Evolutionary conservation across 257 asterid species (phyloP).

Genomic region (Solanum boliviense): DNA sequence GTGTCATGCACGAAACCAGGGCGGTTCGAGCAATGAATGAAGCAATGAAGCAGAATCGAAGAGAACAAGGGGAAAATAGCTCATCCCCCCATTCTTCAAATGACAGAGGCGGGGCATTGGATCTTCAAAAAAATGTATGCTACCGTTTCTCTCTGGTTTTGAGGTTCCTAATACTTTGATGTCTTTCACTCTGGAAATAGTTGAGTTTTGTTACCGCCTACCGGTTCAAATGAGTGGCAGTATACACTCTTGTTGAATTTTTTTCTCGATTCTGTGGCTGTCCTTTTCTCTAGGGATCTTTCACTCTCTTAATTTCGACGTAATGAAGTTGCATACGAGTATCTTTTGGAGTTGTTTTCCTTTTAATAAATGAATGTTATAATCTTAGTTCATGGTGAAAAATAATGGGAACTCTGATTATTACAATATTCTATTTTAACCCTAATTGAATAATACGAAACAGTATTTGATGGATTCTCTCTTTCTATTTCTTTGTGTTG

Average conservation of each 20-base stretch:
- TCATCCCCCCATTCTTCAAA: conserved; percentile 28
- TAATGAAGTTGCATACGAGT: background rate
- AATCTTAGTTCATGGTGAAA: background rate
- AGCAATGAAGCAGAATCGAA: conserved; percentile 85
- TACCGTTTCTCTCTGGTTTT: conserved; percentile 6
- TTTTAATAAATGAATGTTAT: background rate
- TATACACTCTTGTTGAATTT: background rate
- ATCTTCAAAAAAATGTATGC: conserved; percentile 57
- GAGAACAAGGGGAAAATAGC: conserved; percentile 60
- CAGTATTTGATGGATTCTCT: background rate
- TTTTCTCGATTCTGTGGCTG: background rate
- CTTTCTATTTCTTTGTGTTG: background rate
- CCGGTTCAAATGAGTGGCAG: background rate
- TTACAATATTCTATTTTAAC: background rate
- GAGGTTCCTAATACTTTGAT: background rate
- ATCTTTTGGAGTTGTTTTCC: background rate
- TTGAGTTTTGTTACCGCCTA: background rate
- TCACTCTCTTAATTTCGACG: background rate
- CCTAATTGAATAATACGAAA: background rate
- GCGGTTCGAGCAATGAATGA: conserved; percentile 98
- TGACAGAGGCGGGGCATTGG: conserved; percentile 32
- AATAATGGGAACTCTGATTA: background rate
- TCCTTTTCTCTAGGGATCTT: background rate
- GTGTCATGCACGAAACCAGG: conserved; percentile 27
- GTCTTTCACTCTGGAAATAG: background rate